A percentile compares a stretch with the other conserved stretches of the same genome.
phyloP scores from a whole-genome alignment of 805 yeast species.

The Sugiyamaella marilandica region DNA sequence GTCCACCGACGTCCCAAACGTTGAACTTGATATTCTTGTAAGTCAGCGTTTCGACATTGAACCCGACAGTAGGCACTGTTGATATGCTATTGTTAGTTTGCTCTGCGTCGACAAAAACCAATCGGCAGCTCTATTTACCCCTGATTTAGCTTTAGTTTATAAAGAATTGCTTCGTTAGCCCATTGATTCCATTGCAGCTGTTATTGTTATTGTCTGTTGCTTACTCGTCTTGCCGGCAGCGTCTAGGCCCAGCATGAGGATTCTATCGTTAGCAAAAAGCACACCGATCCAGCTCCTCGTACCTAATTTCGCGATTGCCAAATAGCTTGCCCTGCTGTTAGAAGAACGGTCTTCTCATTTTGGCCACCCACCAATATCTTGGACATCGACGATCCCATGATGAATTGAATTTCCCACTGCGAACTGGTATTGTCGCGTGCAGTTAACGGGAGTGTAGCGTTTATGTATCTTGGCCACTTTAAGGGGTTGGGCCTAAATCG shows the following conservation, averaged over 20 bases:
- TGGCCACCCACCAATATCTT: slow-evolving; percentile 23
- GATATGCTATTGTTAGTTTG: slow-evolving; percentile 41
- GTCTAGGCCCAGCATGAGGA: slow-evolving; percentile 87
- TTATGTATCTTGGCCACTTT: slow-evolving; percentile 5
- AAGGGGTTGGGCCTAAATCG: slow-evolving; percentile 4
- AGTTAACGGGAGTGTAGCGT: not conserved
- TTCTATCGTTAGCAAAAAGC: slow-evolving; percentile 34
- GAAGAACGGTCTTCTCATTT: not conserved
- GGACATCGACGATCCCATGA: slow-evolving; percentile 29
- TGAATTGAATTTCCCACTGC: slow-evolving; percentile 1
- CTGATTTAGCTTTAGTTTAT: slow-evolving; percentile 74
- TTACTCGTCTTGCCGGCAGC: slow-evolving; percentile 81
- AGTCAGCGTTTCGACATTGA: slow-evolving; percentile 83
- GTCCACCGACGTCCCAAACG: slow-evolving; percentile 97
- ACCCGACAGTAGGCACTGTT: slow-evolving; percentile 91
- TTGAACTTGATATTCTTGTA: slow-evolving; percentile 78
- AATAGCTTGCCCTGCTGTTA: slow-evolving; percentile 38
- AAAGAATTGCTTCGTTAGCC: slow-evolving; percentile 50
- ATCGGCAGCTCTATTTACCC: slow-evolving; percentile 25
- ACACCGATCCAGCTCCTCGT: slow-evolving; percentile 1
- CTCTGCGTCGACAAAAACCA: not conserved
- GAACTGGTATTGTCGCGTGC: slow-evolving; percentile 3
- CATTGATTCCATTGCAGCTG: not conserved
- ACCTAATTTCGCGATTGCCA: slow-evolving; percentile 50
- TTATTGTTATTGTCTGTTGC: not conserved